Conservation (phyloP, 1,139 yeast genomes). For the Yamadazyma siamensis region DNA sequence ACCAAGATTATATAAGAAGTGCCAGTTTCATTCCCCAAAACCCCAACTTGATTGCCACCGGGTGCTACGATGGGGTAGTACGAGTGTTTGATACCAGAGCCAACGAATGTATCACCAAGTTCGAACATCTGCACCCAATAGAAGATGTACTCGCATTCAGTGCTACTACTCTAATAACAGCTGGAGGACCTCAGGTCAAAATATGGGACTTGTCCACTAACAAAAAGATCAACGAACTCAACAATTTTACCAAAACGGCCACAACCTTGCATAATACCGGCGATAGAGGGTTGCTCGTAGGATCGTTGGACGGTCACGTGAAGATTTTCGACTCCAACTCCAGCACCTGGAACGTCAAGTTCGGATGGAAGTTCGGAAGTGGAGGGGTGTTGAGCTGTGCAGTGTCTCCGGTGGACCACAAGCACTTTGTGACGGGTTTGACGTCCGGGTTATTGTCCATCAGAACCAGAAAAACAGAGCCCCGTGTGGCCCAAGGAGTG, state of each 20-base stretch:
- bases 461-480: slow-evolving; percentile 77
- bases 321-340: slow-evolving; percentile 82
- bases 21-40: slow-evolving; percentile 75
- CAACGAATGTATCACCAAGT: slow-evolving; percentile 35
- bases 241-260: slow-evolving; percentile 89
- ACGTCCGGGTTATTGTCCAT: slow-evolving; percentile 86
- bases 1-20: slow-evolving; percentile 84
- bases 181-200: slow-evolving; percentile 86
- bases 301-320: slow-evolving; percentile 95
- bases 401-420: slow-evolving; percentile 73
- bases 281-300: slow-evolving; percentile 78
- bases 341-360: slow-evolving; percentile 81
- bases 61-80: slow-evolving; percentile 87
- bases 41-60: slow-evolving; percentile 78
- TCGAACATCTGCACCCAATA: slow-evolving; percentile 56
- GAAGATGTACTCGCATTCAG: slow-evolving; percentile 82
- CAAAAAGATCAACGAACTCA: slow-evolving; percentile 56
- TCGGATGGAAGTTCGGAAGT: slow-evolving; percentile 93
- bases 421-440: slow-evolving; percentile 92
- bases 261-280: slow-evolving; percentile 74
- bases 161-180: slow-evolving; percentile 74
- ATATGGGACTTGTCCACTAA: slow-evolving; percentile 92
- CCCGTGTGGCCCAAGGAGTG: slow-evolving; percentile 51
- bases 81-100: slow-evolving; percentile 84
- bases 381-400: slow-evolving; percentile 89